A percentile compares a stretch with the other conserved stretches of the same genome.
phyloP scores from a whole-genome alignment of 2,329 filamentous ascomycete species.

The Tolypocladium sp. region DNA sequence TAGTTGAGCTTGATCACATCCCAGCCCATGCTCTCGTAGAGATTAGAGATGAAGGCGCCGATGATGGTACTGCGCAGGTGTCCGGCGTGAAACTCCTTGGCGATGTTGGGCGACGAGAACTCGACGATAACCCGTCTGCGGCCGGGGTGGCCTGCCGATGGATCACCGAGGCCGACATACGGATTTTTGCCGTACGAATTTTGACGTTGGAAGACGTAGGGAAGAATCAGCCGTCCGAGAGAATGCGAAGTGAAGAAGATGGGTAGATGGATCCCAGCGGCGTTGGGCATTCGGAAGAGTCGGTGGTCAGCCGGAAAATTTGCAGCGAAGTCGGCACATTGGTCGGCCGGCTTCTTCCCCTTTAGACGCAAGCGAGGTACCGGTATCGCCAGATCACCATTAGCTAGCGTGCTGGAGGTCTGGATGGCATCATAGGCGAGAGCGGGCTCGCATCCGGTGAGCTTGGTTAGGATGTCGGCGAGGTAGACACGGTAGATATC shows the following conservation, averaged over 20 bases:
- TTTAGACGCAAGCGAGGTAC: conserved; percentile 19
- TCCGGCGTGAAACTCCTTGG: conserved; percentile 66
- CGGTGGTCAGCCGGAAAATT: background rate
- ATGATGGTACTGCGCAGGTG: conserved; percentile 72
- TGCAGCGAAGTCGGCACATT: conserved; percentile 46
- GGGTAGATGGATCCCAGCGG: conserved; percentile 49
- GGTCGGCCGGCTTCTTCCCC: conserved; percentile 4
- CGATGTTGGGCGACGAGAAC: conserved; percentile 69
- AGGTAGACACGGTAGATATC: conserved; percentile 21
- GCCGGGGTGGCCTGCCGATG: background rate
- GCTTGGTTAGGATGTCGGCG: conserved; percentile 10
- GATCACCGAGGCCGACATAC: conserved; percentile 42
- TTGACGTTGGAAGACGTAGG: conserved; percentile 48
- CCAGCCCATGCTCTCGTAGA: conserved; percentile 62
- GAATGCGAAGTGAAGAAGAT: conserved; percentile 56
- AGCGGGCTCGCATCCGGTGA: conserved; percentile 9
- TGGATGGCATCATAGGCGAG: conserved; percentile 21
- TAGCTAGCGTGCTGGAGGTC: conserved; percentile 11
- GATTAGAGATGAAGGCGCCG: conserved; percentile 60
- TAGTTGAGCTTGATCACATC: conserved; percentile 67
- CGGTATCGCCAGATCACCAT: conserved; percentile 20
- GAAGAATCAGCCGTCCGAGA: conserved; percentile 47
- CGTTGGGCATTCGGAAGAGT: conserved; percentile 44
- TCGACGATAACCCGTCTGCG: conserved; percentile 47
- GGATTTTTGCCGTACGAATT: conserved; percentile 51